A percentile compares a stretch with the other conserved stretches of the same genome.
Conservation (phyloP, 345 rosid genomes). For the Camelina sativa region DNA sequence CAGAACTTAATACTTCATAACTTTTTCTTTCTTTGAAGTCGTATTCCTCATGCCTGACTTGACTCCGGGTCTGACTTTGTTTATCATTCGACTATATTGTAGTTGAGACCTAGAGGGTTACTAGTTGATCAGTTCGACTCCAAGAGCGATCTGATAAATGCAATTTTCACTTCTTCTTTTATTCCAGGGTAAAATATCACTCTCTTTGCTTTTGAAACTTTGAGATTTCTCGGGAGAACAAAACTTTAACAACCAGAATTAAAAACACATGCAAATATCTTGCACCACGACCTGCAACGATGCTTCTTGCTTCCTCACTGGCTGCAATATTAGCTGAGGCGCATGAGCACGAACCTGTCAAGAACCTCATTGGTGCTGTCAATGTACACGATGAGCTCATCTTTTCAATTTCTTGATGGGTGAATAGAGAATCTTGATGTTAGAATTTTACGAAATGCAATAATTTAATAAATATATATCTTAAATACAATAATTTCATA, state of each 20-base stretch:
- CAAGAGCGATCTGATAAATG: conserved; percentile 87
- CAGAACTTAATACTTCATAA: background rate
- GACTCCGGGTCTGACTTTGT: conserved; percentile 5
- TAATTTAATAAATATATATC: too few species aligned
- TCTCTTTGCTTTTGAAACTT: conserved; percentile 26
- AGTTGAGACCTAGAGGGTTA: conserved; percentile 95
- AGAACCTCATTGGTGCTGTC: conserved; percentile 70
- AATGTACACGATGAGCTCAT: conserved; percentile 51
- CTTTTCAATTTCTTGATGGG: conserved; percentile 14
- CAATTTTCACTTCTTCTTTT: conserved; percentile 87
- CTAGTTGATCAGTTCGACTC: conserved; percentile 96
- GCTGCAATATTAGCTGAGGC: too few species aligned
- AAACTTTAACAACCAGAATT: conserved; percentile 19
- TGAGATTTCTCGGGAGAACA: background rate
- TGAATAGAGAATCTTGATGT: background rate
- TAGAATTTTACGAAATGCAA: too few species aligned
- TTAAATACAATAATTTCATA: too few species aligned
- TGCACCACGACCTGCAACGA: conserved; percentile 89
- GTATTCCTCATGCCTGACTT: background rate
- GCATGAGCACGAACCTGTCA: conserved; percentile 79
- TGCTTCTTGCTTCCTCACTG: too few species aligned
- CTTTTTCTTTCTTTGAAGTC: background rate
- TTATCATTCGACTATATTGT: conserved; percentile 38
- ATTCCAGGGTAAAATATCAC: conserved; percentile 72
- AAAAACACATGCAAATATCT: conserved; percentile 67